phyloP scores from a whole-genome alignment of 352 stramenopile genomes.

The Phytopythium delawarense region DNA sequence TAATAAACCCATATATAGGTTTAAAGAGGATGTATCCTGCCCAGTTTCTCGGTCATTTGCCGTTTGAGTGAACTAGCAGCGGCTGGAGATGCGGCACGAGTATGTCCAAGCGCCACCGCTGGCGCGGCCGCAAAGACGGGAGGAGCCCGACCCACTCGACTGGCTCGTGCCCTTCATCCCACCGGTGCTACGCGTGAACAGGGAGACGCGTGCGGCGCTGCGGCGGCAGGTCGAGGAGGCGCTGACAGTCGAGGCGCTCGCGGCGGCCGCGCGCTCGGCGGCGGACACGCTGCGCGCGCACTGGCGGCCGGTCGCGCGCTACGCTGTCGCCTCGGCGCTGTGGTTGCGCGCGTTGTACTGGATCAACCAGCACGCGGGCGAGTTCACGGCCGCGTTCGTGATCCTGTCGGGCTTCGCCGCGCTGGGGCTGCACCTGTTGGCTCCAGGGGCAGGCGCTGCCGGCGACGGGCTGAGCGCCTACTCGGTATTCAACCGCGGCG shows the following conservation, averaged over 20 bases:
- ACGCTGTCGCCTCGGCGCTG: conserved; percentile 13
- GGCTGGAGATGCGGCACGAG: neutral
- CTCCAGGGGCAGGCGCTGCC: neutral
- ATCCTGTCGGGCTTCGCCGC: conserved; percentile 47
- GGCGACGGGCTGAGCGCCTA: conserved; percentile 60
- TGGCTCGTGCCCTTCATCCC: conserved; percentile 84
- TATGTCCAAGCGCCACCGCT: neutral
- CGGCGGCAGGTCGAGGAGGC: conserved; percentile 23
- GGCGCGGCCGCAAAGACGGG: conserved; percentile 7
- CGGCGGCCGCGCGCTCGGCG: conserved; percentile 11
- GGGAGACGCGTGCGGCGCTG: conserved; percentile 57
- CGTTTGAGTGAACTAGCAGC: neutral
- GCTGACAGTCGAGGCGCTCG: conserved; percentile 27
- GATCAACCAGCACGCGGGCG: conserved; percentile 36
- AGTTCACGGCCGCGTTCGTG: conserved; percentile 63
- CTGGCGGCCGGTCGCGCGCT: conserved; percentile 18
- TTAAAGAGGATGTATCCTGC: neutral
- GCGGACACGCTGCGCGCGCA: conserved; percentile 17
- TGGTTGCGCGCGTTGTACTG: conserved; percentile 49
- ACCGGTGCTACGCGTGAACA: conserved; percentile 72
- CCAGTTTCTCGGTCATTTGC: neutral
- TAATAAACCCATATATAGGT: neutral
- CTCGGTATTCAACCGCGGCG: conserved; percentile 75
- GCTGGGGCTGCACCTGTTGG: conserved; percentile 36
- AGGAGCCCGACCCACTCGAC: conserved; percentile 42